A percentile compares a stretch with the other conserved stretches of the same genome.
phyloP scores from a whole-genome alignment of 495 filamentous ascomycete genomes.

The Massariosphaeria phaeospora region DNA sequence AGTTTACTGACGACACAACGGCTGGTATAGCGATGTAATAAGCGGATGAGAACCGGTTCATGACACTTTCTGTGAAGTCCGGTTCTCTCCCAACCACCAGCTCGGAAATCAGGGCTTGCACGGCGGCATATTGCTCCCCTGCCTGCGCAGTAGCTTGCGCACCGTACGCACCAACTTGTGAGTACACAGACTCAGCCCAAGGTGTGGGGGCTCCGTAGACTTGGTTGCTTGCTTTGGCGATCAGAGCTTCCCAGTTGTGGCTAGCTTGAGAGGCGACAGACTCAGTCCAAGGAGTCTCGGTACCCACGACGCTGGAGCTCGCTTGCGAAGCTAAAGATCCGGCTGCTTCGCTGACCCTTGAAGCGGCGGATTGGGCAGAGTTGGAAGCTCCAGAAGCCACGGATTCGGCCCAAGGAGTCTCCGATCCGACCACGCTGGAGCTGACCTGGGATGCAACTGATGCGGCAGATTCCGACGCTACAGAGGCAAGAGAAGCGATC shows the following conservation, averaged over 20 bases:
- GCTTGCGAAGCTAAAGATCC: constrained; percentile 40
- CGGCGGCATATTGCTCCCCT: constrained; percentile 58
- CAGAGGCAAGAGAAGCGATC: constrained; percentile 44
- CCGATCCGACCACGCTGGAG: constrained; percentile 42
- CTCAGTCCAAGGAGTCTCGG: constrained; percentile 45
- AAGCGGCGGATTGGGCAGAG: constrained; percentile 15
- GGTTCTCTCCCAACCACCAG: constrained; percentile 73
- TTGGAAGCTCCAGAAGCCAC: constrained; percentile 13
- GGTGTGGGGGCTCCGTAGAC: constrained; percentile 71
- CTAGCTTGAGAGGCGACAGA: constrained; percentile 50
- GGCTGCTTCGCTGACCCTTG: constrained; percentile 10
- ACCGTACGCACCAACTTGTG: constrained; percentile 38
- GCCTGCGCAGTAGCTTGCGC: constrained; percentile 51
- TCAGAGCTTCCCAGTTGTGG: constrained; percentile 61
- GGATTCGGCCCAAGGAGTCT: constrained; percentile 44
- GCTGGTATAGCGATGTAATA: constrained; percentile 55
- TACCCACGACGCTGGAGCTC: constrained; percentile 43
- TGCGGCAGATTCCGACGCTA: constrained; percentile 35
- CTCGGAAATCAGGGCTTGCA: constrained; percentile 70
- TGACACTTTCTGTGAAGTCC: constrained; percentile 74
- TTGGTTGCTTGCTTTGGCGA: constrained; percentile 63
- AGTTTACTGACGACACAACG: constrained; percentile 49
- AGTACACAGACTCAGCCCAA: constrained; percentile 50
- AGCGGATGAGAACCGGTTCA: constrained; percentile 63
- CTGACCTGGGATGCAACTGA: constrained; percentile 34